Base-by-base conservation (phyloP, 169 alveolate species). In the Cryptosporidium meleagridis region DNA sequence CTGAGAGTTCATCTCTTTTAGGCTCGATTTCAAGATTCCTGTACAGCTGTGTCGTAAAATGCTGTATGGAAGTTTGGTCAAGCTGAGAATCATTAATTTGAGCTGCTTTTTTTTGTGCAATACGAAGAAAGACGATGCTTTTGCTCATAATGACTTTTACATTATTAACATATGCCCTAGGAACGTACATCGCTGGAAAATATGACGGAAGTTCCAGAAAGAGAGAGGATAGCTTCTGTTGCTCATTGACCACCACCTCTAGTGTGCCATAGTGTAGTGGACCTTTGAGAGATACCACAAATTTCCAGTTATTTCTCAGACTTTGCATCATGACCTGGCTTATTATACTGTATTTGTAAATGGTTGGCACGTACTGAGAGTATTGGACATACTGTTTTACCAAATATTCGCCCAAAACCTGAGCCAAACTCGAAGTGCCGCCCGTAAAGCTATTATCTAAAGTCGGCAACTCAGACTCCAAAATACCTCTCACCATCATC, bases 191-290 rank as follows among this genome's bases (percentile, higher is more conserved):
- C n/a, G 21, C 65, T 35, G 89, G 75, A 44, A 61, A 65, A 10
- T 73, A 73, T 6, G 89, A 80, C 21, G 89, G 89, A 12, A 80
- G 75, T 80, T 65, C 80, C 68, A 80, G 59, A 37, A 80, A 80
- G n/a, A 80, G 67, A 35, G 67, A 62, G 29, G 75, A 80, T 41
- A 80, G 14, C 75, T 80, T 80, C 48, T 58, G 61, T 51, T 59
- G 53, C 68, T 80, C 89, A 61, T 62, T 52, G 45, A 21, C 48
- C 59, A 80, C 45, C 55, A 80, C 59, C 31, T 80, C 75, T 55
- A 62, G 45, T 23, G 41, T 35, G 37, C 61, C 75, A 41, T 80
- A 21, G 55, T 80, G 80, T 26, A 80, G 39, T 62, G 72, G 73
- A 37, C 73, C 89, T 41, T 80, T 80, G 41, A 65, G 65, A 26